Evolutionary conservation across 2,329 filamentous ascomycete species (phyloP).

Genomic region (Tympanopsis confertula): DNA sequence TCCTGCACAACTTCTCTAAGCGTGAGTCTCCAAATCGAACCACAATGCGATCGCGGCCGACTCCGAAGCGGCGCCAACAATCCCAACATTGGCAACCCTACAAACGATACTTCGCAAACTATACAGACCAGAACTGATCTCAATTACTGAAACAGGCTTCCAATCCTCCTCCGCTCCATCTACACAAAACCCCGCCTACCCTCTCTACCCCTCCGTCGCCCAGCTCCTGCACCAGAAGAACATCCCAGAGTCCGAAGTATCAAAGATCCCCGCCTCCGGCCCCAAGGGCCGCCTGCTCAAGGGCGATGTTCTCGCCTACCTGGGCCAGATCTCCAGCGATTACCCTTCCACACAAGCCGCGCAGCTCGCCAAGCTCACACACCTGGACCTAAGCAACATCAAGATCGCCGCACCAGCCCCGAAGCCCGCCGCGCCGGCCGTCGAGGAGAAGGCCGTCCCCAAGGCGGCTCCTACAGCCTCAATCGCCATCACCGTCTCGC

Average conservation of each 20-base stretch:
- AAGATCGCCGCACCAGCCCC: constrained; percentile 33
- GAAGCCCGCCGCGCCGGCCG: constrained; percentile 19
- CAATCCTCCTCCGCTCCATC: constrained; percentile 18
- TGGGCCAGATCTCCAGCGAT: constrained; percentile 44
- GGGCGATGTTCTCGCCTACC: constrained; percentile 56
- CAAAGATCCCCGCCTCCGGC: constrained; percentile 52
- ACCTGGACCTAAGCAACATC: constrained; percentile 59
- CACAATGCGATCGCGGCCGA: too few species aligned
- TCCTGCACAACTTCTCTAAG: constrained; percentile 13
- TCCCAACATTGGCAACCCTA: too few species aligned
- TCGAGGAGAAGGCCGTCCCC: constrained; percentile 15
- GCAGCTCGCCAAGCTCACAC: constrained; percentile 42
- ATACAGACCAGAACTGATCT: too few species aligned
- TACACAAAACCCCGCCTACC: constrained; percentile 5
- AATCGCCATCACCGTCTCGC: constrained; percentile 43
- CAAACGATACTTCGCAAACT: too few species aligned
- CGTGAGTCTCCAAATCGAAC: constrained; percentile 19
- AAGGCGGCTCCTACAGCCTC: constrained; percentile 11
- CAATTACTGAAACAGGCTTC: constrained; percentile 20
- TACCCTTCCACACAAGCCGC: constrained; percentile 43
- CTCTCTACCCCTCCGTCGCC: constrained; percentile 40
- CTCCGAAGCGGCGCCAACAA: constrained; percentile 2
- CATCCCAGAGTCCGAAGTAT: constrained; percentile 42
- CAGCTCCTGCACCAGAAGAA: constrained; percentile 47
- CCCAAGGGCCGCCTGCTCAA: constrained; percentile 57